These are phyloP conservation scores for Backusella tuberculispora DNA, from an alignment of 192 early-diverging fungal genomes.

Conservation along the genomic window DNA sequence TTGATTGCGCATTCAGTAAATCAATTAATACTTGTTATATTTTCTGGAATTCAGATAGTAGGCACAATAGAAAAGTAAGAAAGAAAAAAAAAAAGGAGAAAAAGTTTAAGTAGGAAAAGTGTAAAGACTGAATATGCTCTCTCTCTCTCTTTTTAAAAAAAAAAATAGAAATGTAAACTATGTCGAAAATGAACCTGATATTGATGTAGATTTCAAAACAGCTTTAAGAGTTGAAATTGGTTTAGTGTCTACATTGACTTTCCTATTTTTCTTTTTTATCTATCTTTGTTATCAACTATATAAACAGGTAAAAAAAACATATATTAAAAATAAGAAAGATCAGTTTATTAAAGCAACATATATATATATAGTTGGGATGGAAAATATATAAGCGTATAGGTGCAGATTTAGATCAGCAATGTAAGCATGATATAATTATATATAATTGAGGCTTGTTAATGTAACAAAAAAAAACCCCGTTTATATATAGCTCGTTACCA, in stretches of 20 bases:
- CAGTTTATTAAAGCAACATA: neutral
- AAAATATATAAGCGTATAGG: constrained; percentile 30
- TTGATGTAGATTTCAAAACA: constrained; percentile 1
- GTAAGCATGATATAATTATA: constrained; percentile 8
- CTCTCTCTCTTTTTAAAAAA: neutral
- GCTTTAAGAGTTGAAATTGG: constrained; percentile 9
- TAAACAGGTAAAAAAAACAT: neutral
- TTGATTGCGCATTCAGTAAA: constrained; percentile 20
- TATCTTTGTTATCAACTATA: neutral
- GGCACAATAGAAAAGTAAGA: constrained; percentile 26
- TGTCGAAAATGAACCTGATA: neutral
- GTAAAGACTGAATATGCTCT: neutral
- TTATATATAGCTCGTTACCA: constrained; percentile 23
- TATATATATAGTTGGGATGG: constrained; percentile 19
- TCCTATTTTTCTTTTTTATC: neutral
- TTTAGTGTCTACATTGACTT: neutral
- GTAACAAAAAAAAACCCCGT: no score
- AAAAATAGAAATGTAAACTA: constrained; percentile 3
- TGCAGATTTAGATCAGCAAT: constrained; percentile 23
- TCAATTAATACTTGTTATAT: constrained; percentile 19
- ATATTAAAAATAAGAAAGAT: neutral
- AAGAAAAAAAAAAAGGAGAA: neutral
- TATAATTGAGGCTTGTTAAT: neutral
- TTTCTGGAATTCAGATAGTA: constrained; percentile 25
- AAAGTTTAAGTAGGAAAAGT: neutral